Evolutionary conservation across 2,329 filamentous ascomycete species (phyloP), one percentile per base, ranked within the genome.

Genomic region (Botryosphaeria dothidea): DNA sequence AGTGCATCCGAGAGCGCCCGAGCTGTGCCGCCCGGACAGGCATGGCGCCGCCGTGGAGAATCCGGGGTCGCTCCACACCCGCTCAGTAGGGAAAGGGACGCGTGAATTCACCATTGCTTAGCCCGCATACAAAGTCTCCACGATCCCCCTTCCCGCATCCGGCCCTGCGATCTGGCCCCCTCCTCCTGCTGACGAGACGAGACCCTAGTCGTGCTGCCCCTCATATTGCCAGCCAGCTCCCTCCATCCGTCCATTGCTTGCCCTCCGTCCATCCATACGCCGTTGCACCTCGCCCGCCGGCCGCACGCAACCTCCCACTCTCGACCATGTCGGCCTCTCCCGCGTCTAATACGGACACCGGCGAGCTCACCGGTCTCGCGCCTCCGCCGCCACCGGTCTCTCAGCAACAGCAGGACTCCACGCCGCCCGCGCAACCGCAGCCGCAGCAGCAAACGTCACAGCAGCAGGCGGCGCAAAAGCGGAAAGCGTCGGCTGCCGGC

Each of bases 401-500:
- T 31, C 43, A 57, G 13, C 27, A 43, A 8, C 62, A 57, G 29
- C 51, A 60, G 36, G 27, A 36, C 19, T n/a, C 48, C 15, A 29
- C 48, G 15, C 17, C 49, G 9, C 8, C 48, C 4, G 17, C 49
- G 21, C 29, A n/a, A 23, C 29, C 17, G 13, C 45, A 48, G 13
- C 23, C 4, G 5, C 54, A 58, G 36, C 54, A 61, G 38, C 36
- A 51, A n/a, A 46, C 58, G 7, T 21, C 38, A 21, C 57, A 49
- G 45, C 58, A 62, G 58, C 62, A 60, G 46, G 27, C 51, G 27
- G 45, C 72, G 15, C 67, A 86, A 80, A 89, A 88, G 77, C 82
- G 86, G 68, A 87, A 87, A 71, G 83, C 84, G 48, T 82, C 83
- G 45, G 78, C 82, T 65, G 85, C 86, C 27, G 85, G 85, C 29